Evolutionary conservation across 2,329 filamentous ascomycete species (phyloP), one percentile per base, ranked within the genome.

Genomic region (Talaromyces verruculosus): DNA sequence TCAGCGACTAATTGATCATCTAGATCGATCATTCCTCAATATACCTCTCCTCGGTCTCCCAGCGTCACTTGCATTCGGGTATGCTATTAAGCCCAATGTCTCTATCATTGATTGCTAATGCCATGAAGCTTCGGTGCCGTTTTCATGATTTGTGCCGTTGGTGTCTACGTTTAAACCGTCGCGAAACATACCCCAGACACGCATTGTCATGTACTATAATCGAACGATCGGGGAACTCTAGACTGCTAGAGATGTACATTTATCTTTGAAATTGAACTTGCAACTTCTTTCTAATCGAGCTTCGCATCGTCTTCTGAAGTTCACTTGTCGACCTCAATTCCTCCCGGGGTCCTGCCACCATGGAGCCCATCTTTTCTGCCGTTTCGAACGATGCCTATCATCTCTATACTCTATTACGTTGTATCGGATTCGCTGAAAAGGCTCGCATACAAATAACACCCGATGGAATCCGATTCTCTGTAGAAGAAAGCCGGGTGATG

Each of bases 71-170:
- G 90, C 93, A 69, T 87, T 97, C 82, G 94, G 91, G 94, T 98
- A 88, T 75, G 91, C 75, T 53, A 67, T 43, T 25, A 25, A 25
- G 3, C 10, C 59, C 55, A 62, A 60, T n/a, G 8, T 17, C 5
- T 58, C 47, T 60, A 59, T 66, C 63, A 28, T 39, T 25, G 5
- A 25, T 49, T 49, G 47, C 65, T 67, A 43, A 67, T 19, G 5
- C 13, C 17, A 19, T 37, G 45, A 75, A 97, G 94, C 61, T 91
- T 97, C 79, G 95, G 95, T 72, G 90, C 94, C 61, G 93, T 99
- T 55, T 97, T 95, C 82, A 97, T 97, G 90, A 98, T 99, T 82
- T 99, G 95, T 81, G 95, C 93, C 67, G 95, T 95, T 77, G 95
- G 95, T 78, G 95, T 99, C 76, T 98, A 99, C 88, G 92, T 99